Percentiles rank a stretch among this genome's conserved stretches.
phyloP scores from a whole-genome alignment of 768 basidiomycete genomes.

The Collybia sp. region DNA sequence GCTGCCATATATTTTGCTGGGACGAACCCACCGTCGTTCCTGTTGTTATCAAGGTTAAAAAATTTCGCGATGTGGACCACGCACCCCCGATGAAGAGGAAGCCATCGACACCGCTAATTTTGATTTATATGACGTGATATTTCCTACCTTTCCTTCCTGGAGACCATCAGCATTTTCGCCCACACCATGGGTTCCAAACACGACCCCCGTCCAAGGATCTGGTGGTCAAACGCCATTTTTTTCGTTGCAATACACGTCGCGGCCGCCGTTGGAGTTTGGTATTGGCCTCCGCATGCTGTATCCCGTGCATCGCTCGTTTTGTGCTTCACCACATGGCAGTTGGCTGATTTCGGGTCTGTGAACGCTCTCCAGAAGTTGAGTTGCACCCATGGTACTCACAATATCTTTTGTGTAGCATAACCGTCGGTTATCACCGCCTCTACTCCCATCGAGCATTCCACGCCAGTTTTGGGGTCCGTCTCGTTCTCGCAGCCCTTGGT shows the following conservation, averaged over 20 bases:
- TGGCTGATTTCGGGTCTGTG: conserved; percentile 65
- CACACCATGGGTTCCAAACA: neutral
- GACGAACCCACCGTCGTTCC: too few relatives aligned
- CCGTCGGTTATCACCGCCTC: conserved; percentile 74
- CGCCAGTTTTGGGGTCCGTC: conserved; percentile 48
- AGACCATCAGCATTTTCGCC: neutral
- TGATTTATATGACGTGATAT: too few relatives aligned
- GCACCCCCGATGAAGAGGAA: too few relatives aligned
- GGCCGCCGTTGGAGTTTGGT: conserved; percentile 46
- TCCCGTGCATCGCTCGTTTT: conserved; percentile 43
- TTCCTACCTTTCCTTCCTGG: too few relatives aligned
- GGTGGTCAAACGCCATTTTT: conserved; percentile 63
- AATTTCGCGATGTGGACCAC: too few relatives aligned
- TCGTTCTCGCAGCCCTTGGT: conserved; percentile 60
- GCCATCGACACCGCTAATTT: too few relatives aligned
- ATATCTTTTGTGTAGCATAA: conserved; percentile 42
- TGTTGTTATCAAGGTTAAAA: too few relatives aligned
- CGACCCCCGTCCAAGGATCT: conserved; percentile 29
- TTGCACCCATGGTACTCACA: neutral
- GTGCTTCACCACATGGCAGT: conserved; percentile 61
- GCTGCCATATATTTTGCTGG: too few relatives aligned
- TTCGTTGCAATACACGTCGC: conserved; percentile 55
- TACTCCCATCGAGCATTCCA: conserved; percentile 73
- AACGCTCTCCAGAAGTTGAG: neutral
- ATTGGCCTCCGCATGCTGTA: conserved; percentile 40